Evolutionary conservation across 2,329 filamentous ascomycete species (phyloP).

Genomic region (Daldinia eschscholtzii): DNA sequence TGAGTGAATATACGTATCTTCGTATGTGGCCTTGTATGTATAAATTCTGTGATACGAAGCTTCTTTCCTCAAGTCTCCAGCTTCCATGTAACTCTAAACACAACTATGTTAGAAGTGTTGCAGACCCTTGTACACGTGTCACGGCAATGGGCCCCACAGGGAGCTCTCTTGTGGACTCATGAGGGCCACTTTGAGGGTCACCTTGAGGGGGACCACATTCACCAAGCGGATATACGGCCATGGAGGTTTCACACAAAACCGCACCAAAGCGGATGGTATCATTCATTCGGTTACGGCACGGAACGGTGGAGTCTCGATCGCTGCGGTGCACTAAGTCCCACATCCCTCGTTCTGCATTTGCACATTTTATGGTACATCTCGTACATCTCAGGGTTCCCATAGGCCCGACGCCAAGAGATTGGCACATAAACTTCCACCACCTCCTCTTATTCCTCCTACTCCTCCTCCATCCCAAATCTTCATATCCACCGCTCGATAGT

Average conservation of each 20-base stretch:
- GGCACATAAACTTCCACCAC: slow-evolving; percentile 7
- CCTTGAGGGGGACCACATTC: background rate
- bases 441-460: background rate
- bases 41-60: background rate
- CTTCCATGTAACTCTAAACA: slow-evolving; percentile 9
- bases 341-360: background rate
- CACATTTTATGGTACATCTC: slow-evolving; percentile 4
- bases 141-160: slow-evolving; percentile 12
- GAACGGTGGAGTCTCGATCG: slow-evolving; percentile 2
- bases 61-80: slow-evolving; percentile 1
- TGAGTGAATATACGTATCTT: background rate
- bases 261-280: slow-evolving; percentile 9
- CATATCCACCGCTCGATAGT: background rate
- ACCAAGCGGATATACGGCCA: slow-evolving; percentile 12
- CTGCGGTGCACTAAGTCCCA: background rate
- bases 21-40: background rate
- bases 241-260: slow-evolving; percentile 15
- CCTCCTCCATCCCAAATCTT: slow-evolving; percentile 9
- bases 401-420: slow-evolving; percentile 17
- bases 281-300: slow-evolving; percentile 13
- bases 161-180: slow-evolving; percentile 4
- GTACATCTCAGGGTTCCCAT: slow-evolving; percentile 9
- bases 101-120: slow-evolving; percentile 4
- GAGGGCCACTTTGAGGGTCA: slow-evolving; percentile 1
- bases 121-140: slow-evolving; percentile 14